These are phyloP conservation scores for Achaetomium macrosporum DNA, from an alignment of 2,329 filamentous ascomycete species.

Conservation along the genomic window DNA sequence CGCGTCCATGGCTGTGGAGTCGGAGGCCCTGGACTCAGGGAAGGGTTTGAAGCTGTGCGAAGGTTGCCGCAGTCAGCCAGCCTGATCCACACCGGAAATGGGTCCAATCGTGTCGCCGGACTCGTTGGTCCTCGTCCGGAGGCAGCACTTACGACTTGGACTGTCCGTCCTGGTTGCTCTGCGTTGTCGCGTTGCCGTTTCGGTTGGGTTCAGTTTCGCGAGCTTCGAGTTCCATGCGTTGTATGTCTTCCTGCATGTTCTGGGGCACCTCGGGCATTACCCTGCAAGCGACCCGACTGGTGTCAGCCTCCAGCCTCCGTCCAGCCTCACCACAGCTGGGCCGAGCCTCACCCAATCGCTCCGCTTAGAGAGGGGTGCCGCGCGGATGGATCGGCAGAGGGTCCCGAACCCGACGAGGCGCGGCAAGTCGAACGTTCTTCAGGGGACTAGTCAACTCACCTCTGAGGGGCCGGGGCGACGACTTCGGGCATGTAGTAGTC, in stretches of 20 bases:
- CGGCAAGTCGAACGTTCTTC: not conserved
- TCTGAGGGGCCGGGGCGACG: conserved; percentile 51
- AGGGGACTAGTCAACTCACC: conserved; percentile 37
- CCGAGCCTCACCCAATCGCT: conserved; percentile 16
- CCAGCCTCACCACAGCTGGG: conserved; percentile 10
- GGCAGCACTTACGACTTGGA: conserved; percentile 20
- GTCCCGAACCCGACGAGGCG: not conserved
- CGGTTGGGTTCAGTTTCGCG: conserved; percentile 41
- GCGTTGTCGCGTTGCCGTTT: conserved; percentile 20
- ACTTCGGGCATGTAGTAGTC: conserved; percentile 59
- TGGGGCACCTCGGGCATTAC: conserved; percentile 93
- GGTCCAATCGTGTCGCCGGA: conserved; percentile 11
- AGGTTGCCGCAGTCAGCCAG: conserved; percentile 14
- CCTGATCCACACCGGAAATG: conserved; percentile 11
- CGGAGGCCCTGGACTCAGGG: conserved; percentile 32
- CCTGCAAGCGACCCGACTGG: conserved; percentile 48
- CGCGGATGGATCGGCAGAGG: conserved; percentile 10
- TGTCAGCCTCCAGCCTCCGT: conserved; percentile 25
- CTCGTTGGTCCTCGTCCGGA: not conserved
- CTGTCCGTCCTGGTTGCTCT: conserved; percentile 19
- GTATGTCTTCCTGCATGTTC: conserved; percentile 92
- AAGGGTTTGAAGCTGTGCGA: conserved; percentile 38
- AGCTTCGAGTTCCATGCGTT: conserved; percentile 81
- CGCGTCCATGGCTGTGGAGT: conserved; percentile 44
- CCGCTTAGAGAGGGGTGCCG: conserved; percentile 5